A percentile compares a stretch with the other conserved stretches of the same genome.
Conservation (phyloP, 1,284 basidiomycete species). For the Singerocomus inundabilis region DNA sequence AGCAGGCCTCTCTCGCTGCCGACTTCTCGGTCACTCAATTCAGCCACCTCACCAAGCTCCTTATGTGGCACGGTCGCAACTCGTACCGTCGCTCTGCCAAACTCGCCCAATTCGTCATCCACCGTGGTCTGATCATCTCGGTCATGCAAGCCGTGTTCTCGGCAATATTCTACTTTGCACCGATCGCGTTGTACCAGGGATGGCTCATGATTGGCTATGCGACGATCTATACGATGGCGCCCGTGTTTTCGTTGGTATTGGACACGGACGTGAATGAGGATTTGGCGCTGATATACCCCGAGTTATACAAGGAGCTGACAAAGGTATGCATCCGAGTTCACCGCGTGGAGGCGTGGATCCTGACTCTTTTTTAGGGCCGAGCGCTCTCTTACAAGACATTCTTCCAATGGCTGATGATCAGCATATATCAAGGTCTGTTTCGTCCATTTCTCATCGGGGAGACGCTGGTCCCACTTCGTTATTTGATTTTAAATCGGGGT, state of each 20-base stretch:
- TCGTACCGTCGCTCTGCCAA: conserved; percentile 98
- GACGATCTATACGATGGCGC: conserved; percentile 98
- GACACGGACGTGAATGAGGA: conserved; percentile 97
- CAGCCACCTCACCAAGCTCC: conserved; percentile 89
- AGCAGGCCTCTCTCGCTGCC: conserved; percentile 95
- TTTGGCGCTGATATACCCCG: conserved; percentile 92
- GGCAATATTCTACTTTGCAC: conserved; percentile 98
- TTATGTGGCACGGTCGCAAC: conserved; percentile 97
- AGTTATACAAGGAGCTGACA: conserved; percentile 96
- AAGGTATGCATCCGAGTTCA: conserved; percentile 54
- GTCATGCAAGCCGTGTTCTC: conserved; percentile 98
- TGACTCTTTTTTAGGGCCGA: conserved; percentile 63
- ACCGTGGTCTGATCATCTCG: conserved; percentile 96
- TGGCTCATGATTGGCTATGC: conserved; percentile 99
- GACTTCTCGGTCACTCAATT: conserved; percentile 99
- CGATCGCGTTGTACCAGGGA: conserved; percentile 96
- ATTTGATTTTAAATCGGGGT: too few species aligned
- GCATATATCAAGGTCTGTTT: conserved; percentile 86
- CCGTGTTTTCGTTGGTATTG: conserved; percentile 94
- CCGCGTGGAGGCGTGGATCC: background rate
- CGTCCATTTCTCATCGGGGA: conserved; percentile 14
- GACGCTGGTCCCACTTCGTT: too few species aligned
- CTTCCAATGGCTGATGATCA: conserved; percentile 98
- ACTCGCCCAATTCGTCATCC: conserved; percentile 98
- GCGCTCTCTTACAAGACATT: conserved; percentile 95